Evolutionary conservation across 2,329 filamentous ascomycete genomes (phyloP).

Genomic region (Monosporascus sp.): DNA sequence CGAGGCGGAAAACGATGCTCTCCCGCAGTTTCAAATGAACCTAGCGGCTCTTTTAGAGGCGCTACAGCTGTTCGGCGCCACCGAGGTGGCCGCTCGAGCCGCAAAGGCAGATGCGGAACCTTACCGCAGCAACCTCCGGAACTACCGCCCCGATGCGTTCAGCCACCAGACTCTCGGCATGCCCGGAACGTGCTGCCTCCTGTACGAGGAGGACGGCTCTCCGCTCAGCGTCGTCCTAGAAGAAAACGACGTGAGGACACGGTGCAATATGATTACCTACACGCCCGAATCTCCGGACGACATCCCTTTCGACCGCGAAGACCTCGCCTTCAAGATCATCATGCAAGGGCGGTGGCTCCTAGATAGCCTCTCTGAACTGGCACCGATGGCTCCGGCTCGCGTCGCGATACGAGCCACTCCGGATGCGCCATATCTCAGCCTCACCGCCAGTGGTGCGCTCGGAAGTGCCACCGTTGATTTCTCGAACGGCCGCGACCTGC

Average conservation of each 20-base stretch:
- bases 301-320: conserved; percentile 81
- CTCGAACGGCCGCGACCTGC: conserved; percentile 56
- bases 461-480: conserved; percentile 63
- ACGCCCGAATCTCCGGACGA: conserved; percentile 68
- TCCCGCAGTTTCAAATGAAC: conserved; percentile 79
- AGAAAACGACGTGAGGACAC: conserved; percentile 81
- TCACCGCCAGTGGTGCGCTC: conserved; percentile 60
- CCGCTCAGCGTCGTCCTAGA: conserved; percentile 81
- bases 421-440: conserved; percentile 64
- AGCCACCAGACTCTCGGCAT: conserved; percentile 77
- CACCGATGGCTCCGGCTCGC: conserved; percentile 64
- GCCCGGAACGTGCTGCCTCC: conserved; percentile 77
- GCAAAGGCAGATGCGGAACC: conserved; percentile 55
- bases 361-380: conserved; percentile 66
- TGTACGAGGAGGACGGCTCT: conserved; percentile 68
- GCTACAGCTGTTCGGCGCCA: conserved; percentile 89
- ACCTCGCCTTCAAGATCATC: conserved; percentile 86
- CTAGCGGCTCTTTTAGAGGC: conserved; percentile 86
- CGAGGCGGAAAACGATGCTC: conserved; percentile 33
- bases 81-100: conserved; percentile 57
- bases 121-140: conserved; percentile 57
- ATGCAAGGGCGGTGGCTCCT: conserved; percentile 74
- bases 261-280: conserved; percentile 86
- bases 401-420: conserved; percentile 64
- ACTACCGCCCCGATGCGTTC: conserved; percentile 68